Evolutionary conservation across 768 basidiomycete species (phyloP).

Genomic region (Phanerodontia chrysosporium): DNA sequence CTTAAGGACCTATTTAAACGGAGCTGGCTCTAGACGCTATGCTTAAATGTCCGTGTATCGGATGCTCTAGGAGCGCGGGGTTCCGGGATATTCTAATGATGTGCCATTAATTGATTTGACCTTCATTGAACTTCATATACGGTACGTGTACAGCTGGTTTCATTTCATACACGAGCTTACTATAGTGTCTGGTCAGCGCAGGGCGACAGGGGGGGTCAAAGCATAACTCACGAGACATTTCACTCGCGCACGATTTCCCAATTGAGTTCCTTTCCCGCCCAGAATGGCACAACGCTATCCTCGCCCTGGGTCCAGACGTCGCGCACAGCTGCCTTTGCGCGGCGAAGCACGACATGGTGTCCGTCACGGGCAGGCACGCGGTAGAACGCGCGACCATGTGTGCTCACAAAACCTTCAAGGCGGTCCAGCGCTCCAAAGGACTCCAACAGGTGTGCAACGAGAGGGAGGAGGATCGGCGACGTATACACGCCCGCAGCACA

Average conservation of each 20-base stretch:
- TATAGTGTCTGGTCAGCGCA: no score
- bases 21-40: no score
- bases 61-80: no score
- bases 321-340: conserved; percentile 38
- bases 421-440: conserved; percentile 82
- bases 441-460: conserved; percentile 85
- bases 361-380: conserved; percentile 28
- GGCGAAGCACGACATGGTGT: conserved; percentile 41
- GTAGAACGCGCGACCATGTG: conserved; percentile 81
- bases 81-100: no score
- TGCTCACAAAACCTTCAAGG: conserved; percentile 76
- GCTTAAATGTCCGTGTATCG: no score
- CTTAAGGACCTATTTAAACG: no score
- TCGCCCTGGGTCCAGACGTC: conserved; percentile 44
- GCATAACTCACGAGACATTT: not conserved
- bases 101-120: no score
- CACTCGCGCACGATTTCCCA: conserved; percentile 47
- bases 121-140: no score
- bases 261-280: conserved; percentile 74
- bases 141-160: no score
- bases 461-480: conserved; percentile 84
- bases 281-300: conserved; percentile 74
- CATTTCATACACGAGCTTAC: no score
- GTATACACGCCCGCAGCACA: conserved; percentile 98
- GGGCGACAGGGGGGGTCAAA: no score